Evolutionary conservation across 768 basidiomycete genomes (phyloP).

Genomic region (Dictyophora rubrovolvata): DNA sequence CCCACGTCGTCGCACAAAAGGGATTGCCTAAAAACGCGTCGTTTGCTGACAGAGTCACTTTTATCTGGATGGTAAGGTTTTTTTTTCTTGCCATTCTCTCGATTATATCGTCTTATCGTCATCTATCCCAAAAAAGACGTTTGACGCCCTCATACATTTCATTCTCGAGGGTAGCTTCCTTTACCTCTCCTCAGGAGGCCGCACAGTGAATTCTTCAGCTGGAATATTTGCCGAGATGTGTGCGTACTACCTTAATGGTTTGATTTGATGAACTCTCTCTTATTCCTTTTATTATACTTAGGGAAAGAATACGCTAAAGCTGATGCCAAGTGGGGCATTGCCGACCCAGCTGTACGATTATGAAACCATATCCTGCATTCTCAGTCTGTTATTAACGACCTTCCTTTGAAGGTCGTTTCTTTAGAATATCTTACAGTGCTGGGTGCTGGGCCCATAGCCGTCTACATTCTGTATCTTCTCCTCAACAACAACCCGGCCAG

Average conservation of each 20-base stretch:
- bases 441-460: conserved; percentile 59
- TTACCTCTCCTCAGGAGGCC: conserved; percentile 65
- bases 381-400: background rate
- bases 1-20: conserved; percentile 41
- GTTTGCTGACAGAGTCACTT: conserved; percentile 57
- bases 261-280: background rate
- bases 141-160: conserved; percentile 75
- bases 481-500: conserved; percentile 50
- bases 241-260: conserved; percentile 27
- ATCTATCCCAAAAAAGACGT: conserved; percentile 36
- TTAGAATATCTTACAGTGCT: conserved; percentile 79
- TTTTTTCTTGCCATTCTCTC: background rate
- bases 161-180: conserved; percentile 73
- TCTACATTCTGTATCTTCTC: conserved; percentile 60
- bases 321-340: conserved; percentile 71
- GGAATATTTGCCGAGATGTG: conserved; percentile 69
- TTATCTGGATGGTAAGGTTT: conserved; percentile 64
- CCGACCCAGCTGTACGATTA: conserved; percentile 48
- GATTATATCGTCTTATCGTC: background rate
- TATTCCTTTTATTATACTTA: background rate
- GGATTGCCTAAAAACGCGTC: conserved; percentile 54
- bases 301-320: conserved; percentile 78
- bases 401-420: conserved; percentile 41
- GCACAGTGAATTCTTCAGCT: conserved; percentile 55
- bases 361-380: background rate